phyloP scores from a whole-genome alignment of 1,139 yeast genomes.

The Candida labiduridarum region DNA sequence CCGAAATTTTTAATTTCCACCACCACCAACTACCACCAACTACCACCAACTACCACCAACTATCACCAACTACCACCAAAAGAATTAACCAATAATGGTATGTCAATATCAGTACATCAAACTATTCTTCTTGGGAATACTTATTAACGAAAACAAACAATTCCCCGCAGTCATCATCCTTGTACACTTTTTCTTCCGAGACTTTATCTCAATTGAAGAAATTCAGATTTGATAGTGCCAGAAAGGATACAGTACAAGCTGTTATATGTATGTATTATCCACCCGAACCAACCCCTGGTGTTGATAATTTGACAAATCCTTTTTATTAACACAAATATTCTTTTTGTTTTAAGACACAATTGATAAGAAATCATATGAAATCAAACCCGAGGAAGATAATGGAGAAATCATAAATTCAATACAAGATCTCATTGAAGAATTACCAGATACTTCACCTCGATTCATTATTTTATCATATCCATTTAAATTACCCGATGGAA shows the following conservation, averaged over 20 bases:
- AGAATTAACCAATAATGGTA: too few species aligned
- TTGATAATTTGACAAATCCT: neutral
- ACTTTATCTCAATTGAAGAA: constrained; percentile 65
- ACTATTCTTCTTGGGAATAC: neutral
- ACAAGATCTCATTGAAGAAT: constrained; percentile 67
- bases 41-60: too few species aligned
- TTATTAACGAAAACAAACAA: constrained; percentile 9
- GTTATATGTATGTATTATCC: constrained; percentile 49
- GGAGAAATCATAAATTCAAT: constrained; percentile 48
- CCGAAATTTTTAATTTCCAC: too few species aligned
- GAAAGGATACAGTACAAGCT: constrained; percentile 67
- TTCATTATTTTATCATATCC: constrained; percentile 81
- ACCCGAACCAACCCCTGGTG: too few species aligned
- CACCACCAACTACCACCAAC: too few species aligned
- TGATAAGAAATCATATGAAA: constrained; percentile 58
- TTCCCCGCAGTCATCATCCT: constrained; percentile 41
- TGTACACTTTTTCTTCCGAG: constrained; percentile 68
- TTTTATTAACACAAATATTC: constrained; percentile 21
- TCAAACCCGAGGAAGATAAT: constrained; percentile 50
- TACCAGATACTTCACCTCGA: constrained; percentile 84
- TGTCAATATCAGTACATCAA: neutral
- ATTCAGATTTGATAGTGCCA: constrained; percentile 71
- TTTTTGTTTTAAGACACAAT: constrained; percentile 45
- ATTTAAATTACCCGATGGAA: constrained; percentile 65
- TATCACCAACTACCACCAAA: too few species aligned